Evolutionary conservation across 768 basidiomycete species (phyloP).

Genomic region (Suillus americanus): DNA sequence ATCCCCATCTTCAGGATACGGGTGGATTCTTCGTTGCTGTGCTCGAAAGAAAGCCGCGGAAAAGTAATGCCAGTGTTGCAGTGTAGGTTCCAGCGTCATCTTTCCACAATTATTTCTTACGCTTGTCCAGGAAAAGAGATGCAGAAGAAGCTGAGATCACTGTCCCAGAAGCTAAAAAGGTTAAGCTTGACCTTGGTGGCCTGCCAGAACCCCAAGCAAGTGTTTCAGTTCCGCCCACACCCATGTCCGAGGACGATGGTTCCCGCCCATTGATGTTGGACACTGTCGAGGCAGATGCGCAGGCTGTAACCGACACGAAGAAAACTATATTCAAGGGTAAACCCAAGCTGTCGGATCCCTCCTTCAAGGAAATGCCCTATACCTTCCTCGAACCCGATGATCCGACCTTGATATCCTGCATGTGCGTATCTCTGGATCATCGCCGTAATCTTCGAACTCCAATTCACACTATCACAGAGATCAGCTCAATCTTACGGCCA

Average conservation of each 20-base stretch:
- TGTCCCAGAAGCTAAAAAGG: slow-evolving; percentile 51
- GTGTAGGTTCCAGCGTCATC: slow-evolving; percentile 12
- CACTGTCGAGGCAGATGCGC: slow-evolving; percentile 6
- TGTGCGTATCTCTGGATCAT: slow-evolving; percentile 48
- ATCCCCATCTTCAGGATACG: slow-evolving; percentile 94
- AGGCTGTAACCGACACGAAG: neutral
- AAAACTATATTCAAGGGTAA: slow-evolving; percentile 7
- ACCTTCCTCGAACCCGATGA: slow-evolving; percentile 75
- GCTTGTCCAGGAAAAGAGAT: slow-evolving; percentile 41
- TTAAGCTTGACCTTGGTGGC: slow-evolving; percentile 36
- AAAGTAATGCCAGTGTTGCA: slow-evolving; percentile 8
- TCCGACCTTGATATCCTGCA: slow-evolving; percentile 66
- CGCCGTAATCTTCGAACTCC: neutral
- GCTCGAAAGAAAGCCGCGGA: slow-evolving; percentile 49
- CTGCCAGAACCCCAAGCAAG: slow-evolving; percentile 9
- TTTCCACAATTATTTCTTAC: slow-evolving; percentile 4
- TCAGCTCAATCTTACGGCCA: slow-evolving; percentile 64
- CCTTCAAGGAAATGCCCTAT: slow-evolving; percentile 90
- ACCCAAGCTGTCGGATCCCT: slow-evolving; percentile 28
- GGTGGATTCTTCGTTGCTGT: slow-evolving; percentile 99
- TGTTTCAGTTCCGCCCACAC: neutral
- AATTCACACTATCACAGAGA: slow-evolving; percentile 42
- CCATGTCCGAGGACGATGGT: slow-evolving; percentile 1
- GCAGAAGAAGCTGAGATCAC: slow-evolving; percentile 41
- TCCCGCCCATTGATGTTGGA: slow-evolving; percentile 6